Percentiles rank a stretch among this genome's conserved stretches.
Evolutionary conservation across 1,284 basidiomycete species (phyloP).

Genomic region (Ustilago cynodontis): DNA sequence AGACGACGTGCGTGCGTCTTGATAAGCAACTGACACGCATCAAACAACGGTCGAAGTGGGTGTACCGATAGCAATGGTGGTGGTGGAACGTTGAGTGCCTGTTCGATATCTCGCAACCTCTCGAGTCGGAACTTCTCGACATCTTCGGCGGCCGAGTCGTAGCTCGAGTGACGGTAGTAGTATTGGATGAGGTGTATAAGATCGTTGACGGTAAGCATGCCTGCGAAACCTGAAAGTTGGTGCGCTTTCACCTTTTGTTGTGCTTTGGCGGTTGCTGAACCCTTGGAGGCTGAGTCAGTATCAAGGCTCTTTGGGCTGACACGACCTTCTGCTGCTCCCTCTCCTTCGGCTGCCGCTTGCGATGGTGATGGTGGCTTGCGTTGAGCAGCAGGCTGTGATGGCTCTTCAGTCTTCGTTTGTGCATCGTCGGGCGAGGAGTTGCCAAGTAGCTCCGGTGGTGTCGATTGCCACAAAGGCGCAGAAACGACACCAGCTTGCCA

Average conservation of each 20-base stretch:
- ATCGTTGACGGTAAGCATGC: conserved; percentile 69
- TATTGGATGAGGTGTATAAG: conserved; percentile 69
- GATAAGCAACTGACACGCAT: conserved; percentile 89
- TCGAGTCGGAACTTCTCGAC: conserved; percentile 95
- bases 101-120: conserved; percentile 82
- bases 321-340: background rate
- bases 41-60: conserved; percentile 85
- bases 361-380: background rate
- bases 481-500: conserved; percentile 81
- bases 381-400: background rate
- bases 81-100: conserved; percentile 87
- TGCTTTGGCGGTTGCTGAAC: background rate
- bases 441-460: conserved; percentile 40
- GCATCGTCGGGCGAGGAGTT: conserved; percentile 15
- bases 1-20: conserved; percentile 94
- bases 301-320: conserved; percentile 27
- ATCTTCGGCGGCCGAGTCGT: conserved; percentile 87
- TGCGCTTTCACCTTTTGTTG: conserved; percentile 7
- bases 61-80: conserved; percentile 91
- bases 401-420: background rate
- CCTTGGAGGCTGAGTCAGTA: background rate
- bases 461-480: conserved; percentile 84
- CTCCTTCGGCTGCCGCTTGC: background rate
- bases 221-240: conserved; percentile 64
- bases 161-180: conserved; percentile 71